Evolutionary conservation across 2,329 filamentous ascomycete genomes (phyloP), one percentile per base, ranked within the genome.

Genomic region (Lasiodiplodia gonubiensis): DNA sequence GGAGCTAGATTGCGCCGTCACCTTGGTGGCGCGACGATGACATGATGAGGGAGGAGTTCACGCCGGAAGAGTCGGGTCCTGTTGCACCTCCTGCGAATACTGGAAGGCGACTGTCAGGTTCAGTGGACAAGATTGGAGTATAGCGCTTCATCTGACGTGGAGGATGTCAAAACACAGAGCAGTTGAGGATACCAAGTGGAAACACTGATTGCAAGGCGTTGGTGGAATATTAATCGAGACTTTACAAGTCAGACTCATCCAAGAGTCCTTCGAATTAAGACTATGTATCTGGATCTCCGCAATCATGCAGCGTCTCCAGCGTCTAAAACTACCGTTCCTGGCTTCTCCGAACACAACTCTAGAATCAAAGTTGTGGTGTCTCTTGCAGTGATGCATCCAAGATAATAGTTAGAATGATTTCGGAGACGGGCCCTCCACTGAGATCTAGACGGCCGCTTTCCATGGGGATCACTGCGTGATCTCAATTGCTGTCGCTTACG

Each of bases 401-500:
- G 8, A 16, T 16, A 16, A 23, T 18, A 6, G 10, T 8, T 18
- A 23, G 18, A 23, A 48, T 23, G 11, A 51, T 8, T 37, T 51
- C 23, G 37, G 21, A 10, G 42, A n/a, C 18, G 11, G n/a, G 16
- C 14, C 21, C 3, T 51, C 25, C 27, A 23, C n/a, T 21, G 12
- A 12, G 35, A 25, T 61, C 23, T 12, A n/a, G 46, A 11, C 12
- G 18, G 25, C 25, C 23, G n/a, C 30, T 33, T 37, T 21, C 59
- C 59, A 23, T 37, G 30, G 21, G 11, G 7, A 37, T 51, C 10
- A 14, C n/a, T 35, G 8, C 4, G 4, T 14, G 21, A 21, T 14
- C 11, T 59, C 27, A 66, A 6, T 57, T n/a, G 57, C 77, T 72
- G 74, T 69, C 68, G 21, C 73, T 73, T 54, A 75, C 71, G 12